phyloP scores from a whole-genome alignment of 2,329 filamentous ascomycete genomes.

The Microdochium trichocladiopsis region DNA sequence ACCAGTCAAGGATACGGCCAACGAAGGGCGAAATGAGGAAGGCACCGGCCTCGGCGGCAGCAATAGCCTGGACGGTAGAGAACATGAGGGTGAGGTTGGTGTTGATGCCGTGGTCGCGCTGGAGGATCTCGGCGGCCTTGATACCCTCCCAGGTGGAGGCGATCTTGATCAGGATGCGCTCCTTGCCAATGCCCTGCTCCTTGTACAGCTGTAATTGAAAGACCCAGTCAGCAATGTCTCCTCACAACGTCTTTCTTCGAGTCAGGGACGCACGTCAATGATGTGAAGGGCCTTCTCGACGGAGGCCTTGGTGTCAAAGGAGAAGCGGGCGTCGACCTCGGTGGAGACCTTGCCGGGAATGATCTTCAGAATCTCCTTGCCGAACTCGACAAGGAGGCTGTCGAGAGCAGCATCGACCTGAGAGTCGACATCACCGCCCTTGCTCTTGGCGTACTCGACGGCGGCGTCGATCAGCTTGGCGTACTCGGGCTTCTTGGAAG shows the following conservation, averaged over 20 bases:
- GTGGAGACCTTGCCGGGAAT: constrained; percentile 98
- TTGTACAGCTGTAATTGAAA: constrained; percentile 71
- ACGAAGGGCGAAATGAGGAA: constrained; percentile 99
- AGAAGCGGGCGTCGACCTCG: constrained; percentile 93
- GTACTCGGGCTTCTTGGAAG: constrained; percentile 97
- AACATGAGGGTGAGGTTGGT: constrained; percentile 99
- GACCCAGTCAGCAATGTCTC: constrained; percentile 3
- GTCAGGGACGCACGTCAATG: too few species aligned
- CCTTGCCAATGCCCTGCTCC: constrained; percentile 83
- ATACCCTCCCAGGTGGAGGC: constrained; percentile 99
- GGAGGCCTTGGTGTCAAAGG: constrained; percentile 88
- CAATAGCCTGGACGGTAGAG: constrained; percentile 89
- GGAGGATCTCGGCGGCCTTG: constrained; percentile 94
- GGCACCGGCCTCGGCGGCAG: constrained; percentile 86
- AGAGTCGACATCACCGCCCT: constrained; percentile 61
- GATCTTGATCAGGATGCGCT: constrained; percentile 96
- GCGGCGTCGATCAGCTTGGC: constrained; percentile 84
- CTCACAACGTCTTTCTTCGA: constrained; percentile 34
- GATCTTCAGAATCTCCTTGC: constrained; percentile 93
- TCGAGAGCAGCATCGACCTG: constrained; percentile 90
- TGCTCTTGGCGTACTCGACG: constrained; percentile 76
- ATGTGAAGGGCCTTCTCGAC: constrained; percentile 95
- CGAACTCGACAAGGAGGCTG: constrained; percentile 93
- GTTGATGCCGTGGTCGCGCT: constrained; percentile 95
- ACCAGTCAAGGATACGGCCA: constrained; percentile 98